Evolutionary conservation across 108 stramenopile species (phyloP), one percentile per base, ranked within the genome.

Genomic region (Aurantiochytrium sp.): DNA sequence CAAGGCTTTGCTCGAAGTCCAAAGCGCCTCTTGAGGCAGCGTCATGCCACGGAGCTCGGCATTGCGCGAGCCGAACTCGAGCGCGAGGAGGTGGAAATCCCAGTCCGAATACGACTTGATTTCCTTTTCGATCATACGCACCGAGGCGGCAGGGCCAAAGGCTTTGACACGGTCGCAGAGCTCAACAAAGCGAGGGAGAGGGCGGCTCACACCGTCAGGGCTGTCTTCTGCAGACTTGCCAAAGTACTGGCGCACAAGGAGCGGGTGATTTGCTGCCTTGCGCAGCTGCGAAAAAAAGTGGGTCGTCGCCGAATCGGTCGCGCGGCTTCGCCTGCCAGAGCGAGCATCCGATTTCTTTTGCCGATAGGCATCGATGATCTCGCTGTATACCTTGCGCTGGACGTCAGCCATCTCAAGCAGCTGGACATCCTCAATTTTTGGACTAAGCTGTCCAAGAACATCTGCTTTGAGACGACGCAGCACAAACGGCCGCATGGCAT

Each of bases 201-300:
- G 95, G 29, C 55, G 88, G 18, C 76, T 90, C 16, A 88, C 58
- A 60, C 87, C 47, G 23, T 44, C 87, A 18, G 88, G 35, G 43
- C 72, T 92, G 55, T 60, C 89, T 14, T 88, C 90, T 14, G 93
- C 87, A 21, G 89, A 95, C 88, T 94, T 88, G 29, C 88, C 95
- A 87, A 95, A 94, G 44, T 96, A 93, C 12, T 92, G 93, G 59
- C 97, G 95, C 25, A 99, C 92, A 5, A 99, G 91, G 23, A 98
- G 91, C 14, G 97, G 96, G 91, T 99, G 98, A 90, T 99, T 97
- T 4, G 98, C 98, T 8, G 95, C 97, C 92, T 99, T 99, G 47
- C 98, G 95, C 6, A 98, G 95, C 60, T 96, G 92, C 18, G 98
- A 97, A 91, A 98, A 98, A n/a, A 98, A 88, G 87, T 97, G 95